Conservation (phyloP, 1,139 yeast genomes). For the Debaryomyces sp. region DNA sequence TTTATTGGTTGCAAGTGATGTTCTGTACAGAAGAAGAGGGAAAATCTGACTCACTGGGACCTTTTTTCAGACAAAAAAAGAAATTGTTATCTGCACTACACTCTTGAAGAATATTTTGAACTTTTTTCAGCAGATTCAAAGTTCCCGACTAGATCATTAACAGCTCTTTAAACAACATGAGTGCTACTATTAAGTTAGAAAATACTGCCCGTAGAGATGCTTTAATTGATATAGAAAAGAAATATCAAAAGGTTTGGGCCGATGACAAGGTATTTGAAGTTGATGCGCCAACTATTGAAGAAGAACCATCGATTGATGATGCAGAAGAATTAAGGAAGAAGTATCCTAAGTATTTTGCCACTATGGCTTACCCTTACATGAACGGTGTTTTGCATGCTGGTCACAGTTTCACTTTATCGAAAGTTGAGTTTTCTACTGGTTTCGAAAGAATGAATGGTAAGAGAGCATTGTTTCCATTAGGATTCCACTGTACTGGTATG, state of each 20-base stretch:
- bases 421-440: conserved; percentile 91
- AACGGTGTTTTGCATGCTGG: conserved; percentile 99
- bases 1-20: neutral
- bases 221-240: conserved; percentile 84
- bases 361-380: conserved; percentile 99
- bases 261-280: conserved; percentile 84
- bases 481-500: conserved; percentile 99
- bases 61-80: neutral
- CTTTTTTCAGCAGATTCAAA: conserved; percentile 5
- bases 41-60: neutral
- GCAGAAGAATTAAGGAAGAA: conserved; percentile 73
- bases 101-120: neutral
- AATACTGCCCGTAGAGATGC: conserved; percentile 91
- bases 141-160: neutral
- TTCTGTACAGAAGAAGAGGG: neutral
- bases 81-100: conserved; percentile 1
- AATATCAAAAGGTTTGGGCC: conserved; percentile 85
- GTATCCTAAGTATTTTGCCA: conserved; percentile 85
- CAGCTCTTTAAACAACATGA: conserved; percentile 28
- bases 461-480: conserved; percentile 91
- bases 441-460: conserved; percentile 95
- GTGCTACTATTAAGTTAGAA: conserved; percentile 47
- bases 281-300: conserved; percentile 80
- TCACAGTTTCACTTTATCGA: conserved; percentile 92
- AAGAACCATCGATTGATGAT: conserved; percentile 54